Evolutionary conservation across 2,329 filamentous ascomycete species (phyloP).

Genomic region (Fusarium sp.): DNA sequence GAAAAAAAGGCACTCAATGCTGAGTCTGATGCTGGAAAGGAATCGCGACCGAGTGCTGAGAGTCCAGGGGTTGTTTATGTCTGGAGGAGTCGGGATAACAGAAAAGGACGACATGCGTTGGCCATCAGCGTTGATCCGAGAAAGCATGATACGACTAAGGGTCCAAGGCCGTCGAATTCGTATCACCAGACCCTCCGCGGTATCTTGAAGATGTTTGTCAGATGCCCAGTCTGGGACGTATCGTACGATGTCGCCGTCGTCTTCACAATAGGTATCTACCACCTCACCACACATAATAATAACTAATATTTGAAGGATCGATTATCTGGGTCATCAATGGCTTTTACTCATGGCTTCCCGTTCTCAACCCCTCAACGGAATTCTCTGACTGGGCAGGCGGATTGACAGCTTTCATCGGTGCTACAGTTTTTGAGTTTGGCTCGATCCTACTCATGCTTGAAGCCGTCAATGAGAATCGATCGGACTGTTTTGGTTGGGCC

Average conservation of each 20-base stretch:
- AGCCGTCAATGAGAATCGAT: conserved; percentile 73
- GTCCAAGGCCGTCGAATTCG: conserved; percentile 39
- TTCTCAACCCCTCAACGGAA: conserved; percentile 60
- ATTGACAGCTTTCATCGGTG: conserved; percentile 72
- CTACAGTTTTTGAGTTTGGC: conserved; percentile 72
- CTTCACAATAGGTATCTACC: conserved; percentile 49
- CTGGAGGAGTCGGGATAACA: conserved; percentile 56
- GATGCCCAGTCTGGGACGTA: conserved; percentile 54
- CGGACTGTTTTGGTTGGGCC: conserved; percentile 76
- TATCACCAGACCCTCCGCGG: conserved; percentile 44
- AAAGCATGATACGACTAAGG: conserved; percentile 21
- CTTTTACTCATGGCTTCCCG: conserved; percentile 63
- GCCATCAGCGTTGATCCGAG: conserved; percentile 32
- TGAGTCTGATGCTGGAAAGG: neutral
- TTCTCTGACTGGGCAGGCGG: conserved; percentile 67
- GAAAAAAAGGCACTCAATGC: neutral
- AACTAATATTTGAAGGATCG: conserved; percentile 46
- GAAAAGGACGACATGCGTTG: conserved; percentile 53
- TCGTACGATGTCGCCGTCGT: conserved; percentile 54
- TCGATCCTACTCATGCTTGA: conserved; percentile 72
- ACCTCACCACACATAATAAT: neutral
- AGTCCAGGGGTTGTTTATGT: conserved; percentile 45
- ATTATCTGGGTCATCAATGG: conserved; percentile 67
- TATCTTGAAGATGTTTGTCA: conserved; percentile 49
- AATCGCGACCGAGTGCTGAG: neutral